Evolutionary conservation across 1,139 yeast species (phyloP), one percentile per base, ranked within the genome.

Genomic region (Yamadazyma diddensiae): DNA sequence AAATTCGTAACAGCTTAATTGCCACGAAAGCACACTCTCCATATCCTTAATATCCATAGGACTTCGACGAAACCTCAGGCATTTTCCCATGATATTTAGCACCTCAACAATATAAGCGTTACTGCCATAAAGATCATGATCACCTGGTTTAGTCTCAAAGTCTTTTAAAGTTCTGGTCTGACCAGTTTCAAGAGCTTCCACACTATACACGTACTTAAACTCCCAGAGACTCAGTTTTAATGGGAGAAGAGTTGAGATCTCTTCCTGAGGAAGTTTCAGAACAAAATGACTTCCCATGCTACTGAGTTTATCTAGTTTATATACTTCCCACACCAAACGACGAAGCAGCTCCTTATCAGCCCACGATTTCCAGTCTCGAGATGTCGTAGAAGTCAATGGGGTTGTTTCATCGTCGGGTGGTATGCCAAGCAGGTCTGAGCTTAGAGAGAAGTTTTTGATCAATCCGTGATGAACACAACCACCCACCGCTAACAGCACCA

Each of bases 281-380:
- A 24, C 21, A 23, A 42, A 41, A 24, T 38, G 41, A 24, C 41
- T 41, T 10, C 41, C 47, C 38, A 42, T 43, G 28, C 45, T 45
- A 17, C 40, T 37, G 9, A 40, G 26, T 26, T 38, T 42, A 33
- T 56, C 61, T 16, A 56, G 42, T 16, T 48, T 43, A 27, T 52
- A 55, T 15, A 56, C 45, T 15, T 55, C 59, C 60, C 61, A 56
- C 13, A 53, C 49, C 9, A 56, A 33, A 16, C 53, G 42, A n/a
- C 57, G 34, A 26, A 50, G 30, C 3, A 42, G 37, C 26, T 56
- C 59, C 21, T 43, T 45, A 20, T 51, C 54, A 4, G 48, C 41
- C 55, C 59, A 55, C 16, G 37, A 35, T 13, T 43, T 34, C 45
- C 45, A 43, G 4, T 42, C 43, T 21, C 23, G 10, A 36, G 5